Evolutionary conservation across 768 basidiomycete genomes (phyloP).

Genomic region (Hydnum rufescens): DNA sequence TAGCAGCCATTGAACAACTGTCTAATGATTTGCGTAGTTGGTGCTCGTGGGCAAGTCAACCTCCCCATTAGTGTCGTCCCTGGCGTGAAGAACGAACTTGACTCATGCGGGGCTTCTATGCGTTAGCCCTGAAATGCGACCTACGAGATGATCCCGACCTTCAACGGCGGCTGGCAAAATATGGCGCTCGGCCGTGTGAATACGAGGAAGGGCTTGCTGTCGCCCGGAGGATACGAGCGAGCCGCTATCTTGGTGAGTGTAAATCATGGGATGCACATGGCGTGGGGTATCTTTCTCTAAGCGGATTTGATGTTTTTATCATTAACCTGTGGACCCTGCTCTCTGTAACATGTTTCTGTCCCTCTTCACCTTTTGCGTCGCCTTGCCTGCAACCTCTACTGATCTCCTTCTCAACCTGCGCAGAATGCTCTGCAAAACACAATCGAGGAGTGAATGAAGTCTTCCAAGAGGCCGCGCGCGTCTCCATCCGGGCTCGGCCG

Average conservation of each 20-base stretch:
- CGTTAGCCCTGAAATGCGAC: slow-evolving; percentile 82
- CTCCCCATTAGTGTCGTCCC: slow-evolving; percentile 3
- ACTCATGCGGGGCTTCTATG: too few species aligned
- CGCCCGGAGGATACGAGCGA: slow-evolving; percentile 78
- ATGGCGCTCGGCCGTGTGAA: slow-evolving; percentile 52
- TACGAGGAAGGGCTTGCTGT: slow-evolving; percentile 86
- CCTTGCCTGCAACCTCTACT: too few species aligned
- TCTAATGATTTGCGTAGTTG: slow-evolving; percentile 26
- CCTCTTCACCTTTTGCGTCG: neutral
- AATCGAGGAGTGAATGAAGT: slow-evolving; percentile 89
- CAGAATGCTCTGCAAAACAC: slow-evolving; percentile 95
- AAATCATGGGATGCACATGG: neutral
- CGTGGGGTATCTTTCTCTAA: neutral
- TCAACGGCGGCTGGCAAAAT: slow-evolving; percentile 50
- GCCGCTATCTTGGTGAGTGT: slow-evolving; percentile 72
- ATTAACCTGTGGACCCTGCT: neutral
- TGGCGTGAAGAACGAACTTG: neutral
- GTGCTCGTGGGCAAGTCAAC: slow-evolving; percentile 63
- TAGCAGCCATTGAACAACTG: neutral
- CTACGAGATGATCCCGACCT: slow-evolving; percentile 65
- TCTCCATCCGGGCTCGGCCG: slow-evolving; percentile 55
- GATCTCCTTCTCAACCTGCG: neutral
- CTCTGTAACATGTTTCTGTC: too few species aligned
- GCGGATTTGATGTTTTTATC: neutral
- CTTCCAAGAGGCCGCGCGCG: slow-evolving; percentile 78